Base-by-base conservation (phyloP, 495 filamentous ascomycete species). In the Immersiella caudata region DNA sequence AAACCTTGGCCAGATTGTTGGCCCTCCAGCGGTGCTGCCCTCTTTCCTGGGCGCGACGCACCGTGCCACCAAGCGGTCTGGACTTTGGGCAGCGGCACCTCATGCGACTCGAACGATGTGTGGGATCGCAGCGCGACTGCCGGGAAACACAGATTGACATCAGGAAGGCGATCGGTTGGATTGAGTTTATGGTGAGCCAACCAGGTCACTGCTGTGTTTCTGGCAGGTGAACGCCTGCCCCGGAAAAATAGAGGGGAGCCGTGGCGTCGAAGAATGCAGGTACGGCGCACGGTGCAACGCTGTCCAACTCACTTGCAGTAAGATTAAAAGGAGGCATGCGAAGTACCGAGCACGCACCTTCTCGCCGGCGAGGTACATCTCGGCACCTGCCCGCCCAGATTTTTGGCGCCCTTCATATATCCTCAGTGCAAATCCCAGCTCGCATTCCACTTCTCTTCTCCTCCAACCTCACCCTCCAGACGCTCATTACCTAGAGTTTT, bases 291-390 rank as follows among this genome's bases (percentile, higher is more conserved):
- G 49, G 60, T 62, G 60, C 24, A 40, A 21, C 7, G 8, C 35
- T 5, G 29, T 33, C 29, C 29, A 33, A 33, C 29, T 33, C 51
- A 64, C 68, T 54, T 64, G 65, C 36, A 56, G 66, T 75, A 70
- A 77, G 72, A 76, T 77, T 76, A 76, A 77, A 73, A 72, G 73
- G 73, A 72, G 27, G 61, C 9, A 35, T 35, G 26, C 63, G 36
- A 70, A 24, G 71, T 70, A 71, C 65, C 67, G 33, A 64, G 20
- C 46, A 66, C 50, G 62, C 74, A 29, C 50, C 25, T 35, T 26
- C 58, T 51, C 24, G 69, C 63, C 58, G 59, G 40, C 21, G 25
- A n/a, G 66, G 69, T 71, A 73, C 70, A 36, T 70, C 29, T 33
- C 29, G 29, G 29, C 29, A 33, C 29, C 49, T 55, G 51, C 40